phyloP scores from a whole-genome alignment of 768 basidiomycete genomes.

The Podaxis carcinomalis region DNA sequence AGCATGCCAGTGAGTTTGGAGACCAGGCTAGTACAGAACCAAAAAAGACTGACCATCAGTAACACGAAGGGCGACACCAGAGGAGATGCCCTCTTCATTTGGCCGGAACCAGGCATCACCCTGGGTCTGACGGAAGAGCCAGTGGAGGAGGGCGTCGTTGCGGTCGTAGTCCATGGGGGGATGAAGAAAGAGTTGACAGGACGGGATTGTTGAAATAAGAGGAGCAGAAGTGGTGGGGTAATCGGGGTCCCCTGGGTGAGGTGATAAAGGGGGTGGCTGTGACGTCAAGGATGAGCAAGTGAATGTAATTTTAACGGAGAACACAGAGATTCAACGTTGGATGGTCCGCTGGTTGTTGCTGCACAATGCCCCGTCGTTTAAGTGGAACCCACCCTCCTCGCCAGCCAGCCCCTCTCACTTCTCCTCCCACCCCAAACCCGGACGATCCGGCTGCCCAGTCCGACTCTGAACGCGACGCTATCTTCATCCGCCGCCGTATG shows the following conservation, averaged over 20 bases:
- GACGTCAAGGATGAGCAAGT: background rate
- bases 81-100: conserved; percentile 67
- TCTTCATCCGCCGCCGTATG: conserved; percentile 5
- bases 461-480: background rate
- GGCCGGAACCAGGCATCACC: conserved; percentile 84
- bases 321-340: background rate
- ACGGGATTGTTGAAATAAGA: conserved; percentile 3
- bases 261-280: background rate
- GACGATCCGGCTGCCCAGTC: background rate
- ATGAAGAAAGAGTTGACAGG: conserved; percentile 13
- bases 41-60: conserved; percentile 27
- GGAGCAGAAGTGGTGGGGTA: background rate
- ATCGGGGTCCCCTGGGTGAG: background rate
- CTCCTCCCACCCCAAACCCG: background rate
- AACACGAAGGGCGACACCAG: conserved; percentile 63
- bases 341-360: background rate
- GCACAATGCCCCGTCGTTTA: background rate
- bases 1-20: background rate
- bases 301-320: background rate
- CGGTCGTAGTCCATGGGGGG: conserved; percentile 66
- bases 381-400: background rate
- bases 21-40: background rate
- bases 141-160: conserved; percentile 75
- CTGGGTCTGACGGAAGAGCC: conserved; percentile 75
- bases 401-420: conserved; percentile 1